phyloP scores from a whole-genome alignment of 441 rosid species.

The Rhodomyrtus psidioides region DNA sequence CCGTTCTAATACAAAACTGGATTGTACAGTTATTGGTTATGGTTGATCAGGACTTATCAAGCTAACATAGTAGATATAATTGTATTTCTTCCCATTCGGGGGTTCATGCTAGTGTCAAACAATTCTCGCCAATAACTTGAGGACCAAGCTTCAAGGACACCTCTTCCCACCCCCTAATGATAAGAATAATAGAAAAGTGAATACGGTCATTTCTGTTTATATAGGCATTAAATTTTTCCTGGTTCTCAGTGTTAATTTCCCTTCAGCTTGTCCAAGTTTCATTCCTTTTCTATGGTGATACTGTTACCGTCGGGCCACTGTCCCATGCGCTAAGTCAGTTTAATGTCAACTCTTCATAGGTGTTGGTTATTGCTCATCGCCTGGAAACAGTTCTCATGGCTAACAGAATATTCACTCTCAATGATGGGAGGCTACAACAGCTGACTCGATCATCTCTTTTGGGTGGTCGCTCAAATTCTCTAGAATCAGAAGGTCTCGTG shows the following conservation, averaged over 20 bases:
- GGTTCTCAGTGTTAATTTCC: neutral
- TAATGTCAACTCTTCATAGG: conserved; percentile 22
- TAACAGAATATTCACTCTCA: conserved; percentile 50
- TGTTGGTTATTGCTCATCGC: conserved; percentile 80
- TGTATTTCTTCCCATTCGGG: neutral
- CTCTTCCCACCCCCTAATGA: neutral
- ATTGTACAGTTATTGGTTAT: neutral
- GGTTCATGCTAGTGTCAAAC: neutral
- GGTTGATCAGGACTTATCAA: neutral
- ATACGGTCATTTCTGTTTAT: neutral
- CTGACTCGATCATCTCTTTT: conserved; percentile 39
- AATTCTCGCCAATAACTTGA: neutral
- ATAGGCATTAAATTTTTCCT: neutral
- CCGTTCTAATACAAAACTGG: neutral
- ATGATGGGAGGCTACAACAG: conserved; percentile 65
- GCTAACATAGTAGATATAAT: neutral
- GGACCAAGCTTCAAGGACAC: neutral
- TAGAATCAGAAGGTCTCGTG: conserved; percentile 37
- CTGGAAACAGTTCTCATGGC: conserved; percentile 87
- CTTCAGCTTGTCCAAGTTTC: neutral
- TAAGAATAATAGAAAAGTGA: neutral
- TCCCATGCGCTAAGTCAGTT: neutral
- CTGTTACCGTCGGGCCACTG: neutral
- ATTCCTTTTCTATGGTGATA: neutral
- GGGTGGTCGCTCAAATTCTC: neutral